Conservation (phyloP, 2,329 filamentous ascomycete genomes). For the Phyllosticta ampelicida region DNA sequence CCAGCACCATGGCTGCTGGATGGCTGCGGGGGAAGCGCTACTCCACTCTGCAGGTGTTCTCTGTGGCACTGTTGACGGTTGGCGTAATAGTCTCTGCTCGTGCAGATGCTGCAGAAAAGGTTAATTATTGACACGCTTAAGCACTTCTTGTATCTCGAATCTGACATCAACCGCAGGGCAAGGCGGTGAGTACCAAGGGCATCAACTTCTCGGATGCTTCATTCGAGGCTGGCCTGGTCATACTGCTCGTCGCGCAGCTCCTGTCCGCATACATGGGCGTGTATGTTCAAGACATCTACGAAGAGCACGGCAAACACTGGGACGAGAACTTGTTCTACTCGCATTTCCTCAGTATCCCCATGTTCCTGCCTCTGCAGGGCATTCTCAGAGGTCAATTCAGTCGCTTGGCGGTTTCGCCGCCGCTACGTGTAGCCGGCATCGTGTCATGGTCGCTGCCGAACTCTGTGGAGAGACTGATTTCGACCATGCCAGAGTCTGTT, state of each 20-base stretch:
- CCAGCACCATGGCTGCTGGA: constrained; percentile 89
- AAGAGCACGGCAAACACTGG: constrained; percentile 78
- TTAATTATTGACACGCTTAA: constrained; percentile 25
- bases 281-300: constrained; percentile 87
- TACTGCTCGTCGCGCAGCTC: constrained; percentile 80
- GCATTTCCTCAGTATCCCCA: constrained; percentile 60
- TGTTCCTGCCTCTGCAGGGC: constrained; percentile 63
- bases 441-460: constrained; percentile 22
- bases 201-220: constrained; percentile 31
- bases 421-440: constrained; percentile 35
- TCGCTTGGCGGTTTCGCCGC: constrained; percentile 52
- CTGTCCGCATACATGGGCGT: constrained; percentile 90
- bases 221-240: constrained; percentile 60
- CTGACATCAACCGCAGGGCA: constrained; percentile 24
- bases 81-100: constrained; percentile 83
- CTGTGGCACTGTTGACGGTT: constrained; percentile 71
- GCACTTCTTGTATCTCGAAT: background rate
- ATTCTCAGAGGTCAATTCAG: constrained; percentile 54
- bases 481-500: constrained; percentile 52
- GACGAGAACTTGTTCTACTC: constrained; percentile 96
- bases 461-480: constrained; percentile 18
- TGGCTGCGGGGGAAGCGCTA: constrained; percentile 79
- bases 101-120: constrained; percentile 80
- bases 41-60: constrained; percentile 65
- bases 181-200: constrained; percentile 32